These are phyloP conservation scores for Takashimella koratensis DNA, from an alignment of 1,284 basidiomycete species.

Conservation along the genomic window DNA sequence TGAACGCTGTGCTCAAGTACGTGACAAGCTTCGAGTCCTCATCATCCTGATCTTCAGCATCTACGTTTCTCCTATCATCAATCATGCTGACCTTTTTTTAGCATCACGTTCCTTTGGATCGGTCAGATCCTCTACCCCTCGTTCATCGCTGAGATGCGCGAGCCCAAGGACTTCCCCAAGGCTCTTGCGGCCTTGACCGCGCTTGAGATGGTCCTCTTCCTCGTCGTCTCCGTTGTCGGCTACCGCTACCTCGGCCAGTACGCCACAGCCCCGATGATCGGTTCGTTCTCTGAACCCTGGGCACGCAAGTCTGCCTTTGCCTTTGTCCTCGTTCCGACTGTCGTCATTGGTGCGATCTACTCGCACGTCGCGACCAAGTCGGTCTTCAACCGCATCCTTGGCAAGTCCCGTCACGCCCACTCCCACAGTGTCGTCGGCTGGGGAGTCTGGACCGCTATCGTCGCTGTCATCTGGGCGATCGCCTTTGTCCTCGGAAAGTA, in stretches of 20 bases:
- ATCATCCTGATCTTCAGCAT: too few relatives aligned
- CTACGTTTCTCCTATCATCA: neutral
- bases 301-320: constrained; percentile 54
- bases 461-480: constrained; percentile 57
- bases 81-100: neutral
- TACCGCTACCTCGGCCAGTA: constrained; percentile 52
- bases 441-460: constrained; percentile 58
- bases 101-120: constrained; percentile 58
- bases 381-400: constrained; percentile 47
- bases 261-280: constrained; percentile 45
- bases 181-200: constrained; percentile 50
- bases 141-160: constrained; percentile 51
- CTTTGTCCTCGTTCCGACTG: constrained; percentile 41
- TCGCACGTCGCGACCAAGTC: constrained; percentile 42
- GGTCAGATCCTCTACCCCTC: constrained; percentile 57
- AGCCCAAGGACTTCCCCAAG: constrained; percentile 61
- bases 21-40: too few relatives aligned
- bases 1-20: constrained; percentile 51
- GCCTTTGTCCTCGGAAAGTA: constrained; percentile 60
- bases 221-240: constrained; percentile 60
- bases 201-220: constrained; percentile 60
- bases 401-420: constrained; percentile 50
- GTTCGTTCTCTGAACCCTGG: constrained; percentile 48
- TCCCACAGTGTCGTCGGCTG: constrained; percentile 60
- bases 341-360: constrained; percentile 45